phyloP scores from a whole-genome alignment of 1,139 yeast species.

The Blastobotrys buckinghamii region DNA sequence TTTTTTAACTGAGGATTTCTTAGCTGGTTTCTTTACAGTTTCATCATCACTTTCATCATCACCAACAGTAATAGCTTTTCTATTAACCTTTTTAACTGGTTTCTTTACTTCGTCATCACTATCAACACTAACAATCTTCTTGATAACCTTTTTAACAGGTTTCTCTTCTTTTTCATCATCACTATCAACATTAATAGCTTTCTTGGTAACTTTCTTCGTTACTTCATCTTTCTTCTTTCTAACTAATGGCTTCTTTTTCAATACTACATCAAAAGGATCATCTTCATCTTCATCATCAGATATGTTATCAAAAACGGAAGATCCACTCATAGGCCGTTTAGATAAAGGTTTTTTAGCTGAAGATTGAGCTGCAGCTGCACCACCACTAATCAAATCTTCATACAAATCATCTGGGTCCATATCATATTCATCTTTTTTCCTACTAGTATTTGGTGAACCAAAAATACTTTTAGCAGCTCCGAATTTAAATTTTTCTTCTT shows the following conservation, averaged over 20 bases:
- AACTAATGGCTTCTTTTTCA: constrained; percentile 1
- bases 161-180: not conserved
- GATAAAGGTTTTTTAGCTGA: constrained; percentile 4
- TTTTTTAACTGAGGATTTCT: constrained; percentile 16
- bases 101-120: constrained; percentile 5
- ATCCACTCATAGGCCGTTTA: not conserved
- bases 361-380: not conserved
- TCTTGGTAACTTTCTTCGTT: too few species aligned
- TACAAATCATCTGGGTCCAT: constrained; percentile 29
- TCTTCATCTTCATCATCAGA: constrained; percentile 6
- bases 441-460: constrained; percentile 26
- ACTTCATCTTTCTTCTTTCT: constrained; percentile 1
- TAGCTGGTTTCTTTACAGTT: not conserved
- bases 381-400: constrained; percentile 19
- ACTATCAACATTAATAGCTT: too few species aligned
- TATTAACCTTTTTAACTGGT: constrained; percentile 4
- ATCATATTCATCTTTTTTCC: constrained; percentile 24
- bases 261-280: constrained; percentile 7
- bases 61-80: not conserved
- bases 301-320: constrained; percentile 8
- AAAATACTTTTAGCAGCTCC: constrained; percentile 20
- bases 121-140: not conserved
- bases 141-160: not conserved
- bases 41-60: not conserved
- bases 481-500: constrained; percentile 12